Evolutionary conservation across 257 asterid genomes (phyloP), one percentile per base, ranked within the genome.

Genomic region (Ballota nigra): DNA sequence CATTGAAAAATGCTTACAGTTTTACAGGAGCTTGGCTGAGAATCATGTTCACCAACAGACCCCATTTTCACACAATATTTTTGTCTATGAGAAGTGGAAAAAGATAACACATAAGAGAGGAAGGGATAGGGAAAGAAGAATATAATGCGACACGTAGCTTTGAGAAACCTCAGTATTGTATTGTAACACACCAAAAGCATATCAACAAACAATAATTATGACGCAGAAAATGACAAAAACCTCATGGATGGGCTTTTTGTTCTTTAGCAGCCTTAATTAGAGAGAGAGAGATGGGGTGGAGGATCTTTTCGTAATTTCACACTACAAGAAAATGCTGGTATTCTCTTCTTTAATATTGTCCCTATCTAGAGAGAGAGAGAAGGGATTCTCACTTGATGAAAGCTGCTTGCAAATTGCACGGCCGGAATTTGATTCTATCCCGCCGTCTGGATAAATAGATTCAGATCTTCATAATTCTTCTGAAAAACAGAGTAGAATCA

Each of bases 21-120:
- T n/a, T 57, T 77, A 20, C 78, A 64, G 23, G 70, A 68, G 66
- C 73, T 63, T 1, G 68, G 80, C 68, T 76, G 91, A 76, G 81
- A 79, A 67, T 78, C 93, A 73, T 77, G 86, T 71, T 80, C 91
- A 78, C 74, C 87, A 78, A 74, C 81, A 65, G 83, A 83, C 64
- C 80, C 89, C 96, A 88, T 89, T 71, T 70, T 72, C 75, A 40
- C 72, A 33, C 6, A 36, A 6, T 5, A 33, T 1, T 23, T 1
- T 19, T 7, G 43, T 4, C 11, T 8, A 7, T 36, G 12, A 2
- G 0, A 68, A 58, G 19, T 71, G 73, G 68, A 59, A 69, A 74
- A 58, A 45, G 75, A 77, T 63, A 76, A 73, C 73, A 65, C 57
- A 63, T 18, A 72, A 51, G 64, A 33, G 53, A 28, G 33, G 65